Evolutionary conservation across 2,329 filamentous ascomycete species (phyloP).

Genomic region (Pseudogymnoascus sp.): DNA sequence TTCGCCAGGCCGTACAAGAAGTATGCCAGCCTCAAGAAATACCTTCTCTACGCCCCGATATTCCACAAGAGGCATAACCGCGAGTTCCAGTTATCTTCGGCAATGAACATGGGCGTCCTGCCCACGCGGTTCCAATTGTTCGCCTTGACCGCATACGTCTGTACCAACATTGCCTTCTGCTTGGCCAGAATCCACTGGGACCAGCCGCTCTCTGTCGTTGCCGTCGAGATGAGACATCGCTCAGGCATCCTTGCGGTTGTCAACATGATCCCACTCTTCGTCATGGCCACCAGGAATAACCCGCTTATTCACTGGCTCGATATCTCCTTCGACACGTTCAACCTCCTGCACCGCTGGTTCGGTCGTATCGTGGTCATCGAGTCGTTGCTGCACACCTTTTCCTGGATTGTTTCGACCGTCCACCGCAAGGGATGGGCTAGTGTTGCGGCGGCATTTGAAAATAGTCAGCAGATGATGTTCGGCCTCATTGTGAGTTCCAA

Average conservation of each 20-base stretch:
- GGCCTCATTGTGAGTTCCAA: slow-evolving; percentile 53
- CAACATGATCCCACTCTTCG: slow-evolving; percentile 71
- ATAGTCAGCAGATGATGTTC: slow-evolving; percentile 37
- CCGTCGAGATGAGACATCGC: slow-evolving; percentile 53
- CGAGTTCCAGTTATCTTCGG: slow-evolving; percentile 59
- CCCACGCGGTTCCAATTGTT: slow-evolving; percentile 71
- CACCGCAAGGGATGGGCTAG: slow-evolving; percentile 40
- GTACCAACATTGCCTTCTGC: slow-evolving; percentile 70
- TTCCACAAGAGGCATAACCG: slow-evolving; percentile 68
- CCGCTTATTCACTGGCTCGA: slow-evolving; percentile 63
- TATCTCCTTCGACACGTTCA: slow-evolving; percentile 76
- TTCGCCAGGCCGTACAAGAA: slow-evolving; percentile 53
- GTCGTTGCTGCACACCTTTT: slow-evolving; percentile 54
- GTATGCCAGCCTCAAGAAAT: slow-evolving; percentile 56
- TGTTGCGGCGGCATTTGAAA: slow-evolving; percentile 32
- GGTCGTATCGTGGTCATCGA: slow-evolving; percentile 68
- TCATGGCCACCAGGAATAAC: slow-evolving; percentile 70
- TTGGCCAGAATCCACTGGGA: slow-evolving; percentile 55
- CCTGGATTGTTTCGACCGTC: slow-evolving; percentile 44
- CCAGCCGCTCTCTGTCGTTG: slow-evolving; percentile 35
- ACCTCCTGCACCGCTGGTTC: slow-evolving; percentile 72
- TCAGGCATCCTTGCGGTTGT: slow-evolving; percentile 61
- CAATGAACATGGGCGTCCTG: slow-evolving; percentile 65
- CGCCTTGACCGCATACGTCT: slow-evolving; percentile 59
- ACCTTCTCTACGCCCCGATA: slow-evolving; percentile 62